Evolutionary conservation across 2,329 filamentous ascomycete genomes (phyloP), one percentile per base, ranked within the genome.

Genomic region (Stylonectria norvegica): DNA sequence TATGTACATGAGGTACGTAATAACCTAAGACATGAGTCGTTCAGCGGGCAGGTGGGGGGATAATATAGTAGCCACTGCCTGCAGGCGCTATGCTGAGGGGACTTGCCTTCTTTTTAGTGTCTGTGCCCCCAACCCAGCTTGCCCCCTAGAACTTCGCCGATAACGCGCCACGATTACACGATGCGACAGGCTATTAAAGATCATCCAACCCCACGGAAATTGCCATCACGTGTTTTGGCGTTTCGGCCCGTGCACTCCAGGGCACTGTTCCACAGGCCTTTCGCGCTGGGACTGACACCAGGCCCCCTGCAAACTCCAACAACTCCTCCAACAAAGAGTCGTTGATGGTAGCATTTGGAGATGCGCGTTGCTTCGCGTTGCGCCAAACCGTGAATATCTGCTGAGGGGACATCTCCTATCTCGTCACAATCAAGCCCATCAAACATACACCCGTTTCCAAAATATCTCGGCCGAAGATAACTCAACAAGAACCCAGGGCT

Each of bases 161-260:
- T 36, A 29, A 36, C 22, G n/a, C 11, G 7, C 22, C 22, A 12
- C 22, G 22, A 25, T 25, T 25, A 7, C 7, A 12, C 7, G 22
- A 25, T 7, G 22, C 22, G 12, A 25, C 22, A 7, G 12, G 22
- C 12, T 25, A 25, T 25, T 25, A 12, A 12, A 25, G 7, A 12
- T 25, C 22, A 25, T 12, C 7, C 7, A 25, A 25, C 7, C 22
- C 22, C 12, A 25, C 7, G 12, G 22, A 28, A 34, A 16, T 15
- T 2, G 4, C 2, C 11, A 38, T 55, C 52, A 55, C 52, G 52
- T 55, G 52, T 28, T 40, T 50, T 56, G 50, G 52, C 52, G 50
- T 46, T 48, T n/a, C n/a, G n/a, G n/a, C n/a, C n/a, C n/a, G n/a
- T n/a, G n/a, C n/a, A n/a, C n/a, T n/a, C n/a, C n/a, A n/a, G n/a